These are phyloP conservation scores for Cryptococcus sp. DNA, from an alignment of 1,284 basidiomycete species.

Conservation along the genomic window DNA sequence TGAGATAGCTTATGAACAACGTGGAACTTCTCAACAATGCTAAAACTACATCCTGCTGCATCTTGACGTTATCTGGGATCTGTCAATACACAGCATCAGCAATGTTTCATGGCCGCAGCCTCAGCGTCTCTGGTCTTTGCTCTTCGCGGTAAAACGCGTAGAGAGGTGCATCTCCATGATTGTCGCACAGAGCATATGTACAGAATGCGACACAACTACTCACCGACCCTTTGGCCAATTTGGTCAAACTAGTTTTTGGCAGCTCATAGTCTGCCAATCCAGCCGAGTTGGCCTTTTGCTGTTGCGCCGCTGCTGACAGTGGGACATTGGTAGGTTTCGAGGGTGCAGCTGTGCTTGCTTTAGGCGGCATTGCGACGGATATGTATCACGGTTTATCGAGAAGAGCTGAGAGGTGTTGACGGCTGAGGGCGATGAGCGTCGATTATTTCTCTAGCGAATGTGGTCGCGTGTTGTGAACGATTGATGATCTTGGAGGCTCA, in stretches of 20 bases:
- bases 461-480: background rate
- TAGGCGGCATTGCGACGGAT: conserved; percentile 29
- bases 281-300: conserved; percentile 34
- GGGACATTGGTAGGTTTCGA: conserved; percentile 19
- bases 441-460: background rate
- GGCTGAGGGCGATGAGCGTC: no score
- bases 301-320: conserved; percentile 29
- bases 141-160: background rate
- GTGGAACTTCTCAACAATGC: conserved; percentile 82
- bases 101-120: background rate
- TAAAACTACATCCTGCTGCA: conserved; percentile 81
- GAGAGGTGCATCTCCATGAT: no score
- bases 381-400: no score
- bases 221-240: conserved; percentile 72
- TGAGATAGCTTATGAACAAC: conserved; percentile 86
- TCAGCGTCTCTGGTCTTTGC: background rate
- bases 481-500: no score
- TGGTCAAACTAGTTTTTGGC: conserved; percentile 75
- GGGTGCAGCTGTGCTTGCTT: conserved; percentile 27
- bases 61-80: conserved; percentile 79
- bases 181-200: no score
- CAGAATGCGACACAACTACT: conserved; percentile 52
- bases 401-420: background rate
- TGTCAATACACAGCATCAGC: conserved; percentile 54
- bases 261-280: conserved; percentile 79